Conservation (phyloP, 441 rosid genomes). For the Pelargonium australe region DNA sequence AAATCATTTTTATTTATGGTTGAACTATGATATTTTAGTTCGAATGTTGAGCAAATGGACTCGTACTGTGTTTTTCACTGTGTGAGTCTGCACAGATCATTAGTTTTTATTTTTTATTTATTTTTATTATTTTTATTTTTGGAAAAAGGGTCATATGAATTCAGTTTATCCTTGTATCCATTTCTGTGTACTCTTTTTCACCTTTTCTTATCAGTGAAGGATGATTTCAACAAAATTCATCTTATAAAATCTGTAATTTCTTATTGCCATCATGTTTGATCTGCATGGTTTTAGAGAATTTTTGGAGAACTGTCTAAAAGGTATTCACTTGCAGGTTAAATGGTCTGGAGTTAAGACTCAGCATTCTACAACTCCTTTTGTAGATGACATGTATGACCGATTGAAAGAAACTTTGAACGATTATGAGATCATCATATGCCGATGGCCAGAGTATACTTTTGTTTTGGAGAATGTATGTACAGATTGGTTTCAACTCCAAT, state of each 20-base stretch:
- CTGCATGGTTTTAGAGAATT: constrained; percentile 4
- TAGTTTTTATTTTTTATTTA: too few relatives aligned
- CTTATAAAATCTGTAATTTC: neutral
- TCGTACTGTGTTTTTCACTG: neutral
- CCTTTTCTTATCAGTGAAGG: neutral
- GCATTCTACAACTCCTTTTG: constrained; percentile 88
- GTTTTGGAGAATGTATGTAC: constrained; percentile 82
- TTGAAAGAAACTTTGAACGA: constrained; percentile 66
- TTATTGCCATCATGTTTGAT: neutral
- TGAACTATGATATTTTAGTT: neutral
- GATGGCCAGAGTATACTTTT: constrained; percentile 94
- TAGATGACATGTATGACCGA: constrained; percentile 90
- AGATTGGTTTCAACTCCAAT: constrained; percentile 11
- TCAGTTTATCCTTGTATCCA: neutral
- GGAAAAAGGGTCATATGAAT: neutral
- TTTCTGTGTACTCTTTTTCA: neutral
- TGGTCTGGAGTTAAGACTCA: constrained; percentile 94
- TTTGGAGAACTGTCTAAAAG: constrained; percentile 15
- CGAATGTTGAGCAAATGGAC: constrained; percentile 4
- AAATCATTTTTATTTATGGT: neutral
- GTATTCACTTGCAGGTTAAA: constrained; percentile 61
- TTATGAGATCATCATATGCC: constrained; percentile 84
- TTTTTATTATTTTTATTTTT: too few relatives aligned
- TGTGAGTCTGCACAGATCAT: neutral
- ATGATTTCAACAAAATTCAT: neutral